Evolutionary conservation across 2,329 filamentous ascomycete species (phyloP).

Genomic region (Cordyceps cateniannulata): DNA sequence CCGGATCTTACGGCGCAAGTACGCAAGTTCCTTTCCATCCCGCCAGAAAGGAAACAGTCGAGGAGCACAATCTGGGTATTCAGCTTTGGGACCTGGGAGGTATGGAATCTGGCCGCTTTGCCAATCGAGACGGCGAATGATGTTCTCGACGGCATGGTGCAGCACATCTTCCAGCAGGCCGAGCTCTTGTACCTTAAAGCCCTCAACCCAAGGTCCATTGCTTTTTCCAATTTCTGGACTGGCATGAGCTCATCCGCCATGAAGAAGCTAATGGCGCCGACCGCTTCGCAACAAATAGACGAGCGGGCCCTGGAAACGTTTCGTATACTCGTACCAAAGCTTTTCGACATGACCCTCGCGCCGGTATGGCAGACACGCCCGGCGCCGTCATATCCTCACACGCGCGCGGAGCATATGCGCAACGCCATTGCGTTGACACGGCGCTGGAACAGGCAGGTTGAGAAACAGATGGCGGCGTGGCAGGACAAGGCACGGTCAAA

Average conservation of each 20-base stretch:
- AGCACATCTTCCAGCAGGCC: conserved; percentile 37
- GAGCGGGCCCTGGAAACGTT: conserved; percentile 35
- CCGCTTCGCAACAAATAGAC: conserved; percentile 20
- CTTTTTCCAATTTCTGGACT: conserved; percentile 38
- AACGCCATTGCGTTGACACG: conserved; percentile 45
- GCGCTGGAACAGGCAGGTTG: conserved; percentile 42
- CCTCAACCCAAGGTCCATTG: conserved; percentile 34
- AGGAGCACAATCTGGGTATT: conserved; percentile 48
- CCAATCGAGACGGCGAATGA: conserved; percentile 33
- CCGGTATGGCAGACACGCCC: conserved; percentile 47
- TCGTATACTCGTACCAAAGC: conserved; percentile 42
- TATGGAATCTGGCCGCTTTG: conserved; percentile 45
- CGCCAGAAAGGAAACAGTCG: conserved; percentile 26
- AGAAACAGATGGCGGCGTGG: conserved; percentile 38
- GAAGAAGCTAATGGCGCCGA: conserved; percentile 20
- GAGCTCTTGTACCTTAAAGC: conserved; percentile 41
- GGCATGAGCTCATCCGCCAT: conserved; percentile 23
- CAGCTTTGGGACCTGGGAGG: conserved; percentile 47
- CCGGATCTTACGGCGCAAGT: conserved; percentile 41
- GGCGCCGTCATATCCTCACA: conserved; percentile 37
- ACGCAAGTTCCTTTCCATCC: conserved; percentile 36
- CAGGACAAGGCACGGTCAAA: conserved; percentile 30
- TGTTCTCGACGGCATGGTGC: conserved; percentile 30
- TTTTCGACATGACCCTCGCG: conserved; percentile 47
- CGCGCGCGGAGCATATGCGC: conserved; percentile 44